phyloP scores from a whole-genome alignment of 441 rosid species.

The Cnidoscolus chayamansa region DNA sequence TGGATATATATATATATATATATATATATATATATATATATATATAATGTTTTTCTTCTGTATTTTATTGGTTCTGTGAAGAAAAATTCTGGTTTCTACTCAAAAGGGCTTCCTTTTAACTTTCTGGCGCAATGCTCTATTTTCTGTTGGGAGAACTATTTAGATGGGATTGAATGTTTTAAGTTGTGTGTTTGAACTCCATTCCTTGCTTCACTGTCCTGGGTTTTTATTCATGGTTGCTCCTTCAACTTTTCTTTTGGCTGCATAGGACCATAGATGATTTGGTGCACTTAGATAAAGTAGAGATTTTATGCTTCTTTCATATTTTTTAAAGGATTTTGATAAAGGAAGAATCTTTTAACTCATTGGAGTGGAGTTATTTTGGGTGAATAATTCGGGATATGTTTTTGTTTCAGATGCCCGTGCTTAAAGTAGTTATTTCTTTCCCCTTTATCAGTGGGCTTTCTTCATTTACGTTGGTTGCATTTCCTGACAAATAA shows the following conservation, averaged over 20 bases:
- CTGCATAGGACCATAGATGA: background rate
- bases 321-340: background rate
- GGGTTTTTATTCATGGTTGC: background rate
- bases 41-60: background rate
- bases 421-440: background rate
- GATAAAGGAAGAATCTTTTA: background rate
- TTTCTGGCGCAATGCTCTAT: background rate
- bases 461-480: background rate
- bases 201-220: background rate
- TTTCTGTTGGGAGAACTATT: background rate
- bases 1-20: background rate
- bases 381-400: background rate
- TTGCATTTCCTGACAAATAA: background rate
- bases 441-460: background rate
- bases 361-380: background rate
- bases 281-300: background rate
- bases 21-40: too few relatives aligned
- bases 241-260: background rate
- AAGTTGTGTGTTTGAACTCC: background rate
- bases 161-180: background rate
- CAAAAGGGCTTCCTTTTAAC: slow-evolving; percentile 7
- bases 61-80: background rate
- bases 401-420: background rate
- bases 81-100: background rate
- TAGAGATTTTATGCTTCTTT: background rate